These are phyloP conservation scores for Beauveria medogensis DNA, from an alignment of 2,329 filamentous ascomycete species.

Conservation along the genomic window DNA sequence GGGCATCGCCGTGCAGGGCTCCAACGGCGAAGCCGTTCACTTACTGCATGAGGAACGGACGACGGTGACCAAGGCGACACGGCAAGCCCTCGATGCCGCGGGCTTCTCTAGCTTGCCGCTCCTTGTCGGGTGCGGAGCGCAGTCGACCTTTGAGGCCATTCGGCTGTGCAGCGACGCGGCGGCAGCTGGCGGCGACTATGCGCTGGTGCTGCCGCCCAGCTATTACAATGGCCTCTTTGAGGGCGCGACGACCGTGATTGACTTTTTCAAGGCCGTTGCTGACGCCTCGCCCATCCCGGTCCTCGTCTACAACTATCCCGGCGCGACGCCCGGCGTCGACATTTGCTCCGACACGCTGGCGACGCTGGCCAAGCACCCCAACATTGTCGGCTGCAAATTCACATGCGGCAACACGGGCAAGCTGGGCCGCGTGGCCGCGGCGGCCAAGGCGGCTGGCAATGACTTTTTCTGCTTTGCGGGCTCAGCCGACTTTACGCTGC, in stretches of 20 bases:
- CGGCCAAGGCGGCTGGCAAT: constrained; percentile 35
- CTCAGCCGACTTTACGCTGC: constrained; percentile 64
- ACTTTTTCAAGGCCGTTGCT: constrained; percentile 60
- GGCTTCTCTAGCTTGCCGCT: constrained; percentile 60
- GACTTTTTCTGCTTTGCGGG: constrained; percentile 64
- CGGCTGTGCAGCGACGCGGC: constrained; percentile 61
- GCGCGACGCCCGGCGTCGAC: constrained; percentile 56
- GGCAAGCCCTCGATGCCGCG: constrained; percentile 56
- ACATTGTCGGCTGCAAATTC: constrained; percentile 61
- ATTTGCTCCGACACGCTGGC: constrained; percentile 55
- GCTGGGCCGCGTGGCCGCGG: constrained; percentile 54
- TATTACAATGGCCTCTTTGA: constrained; percentile 66
- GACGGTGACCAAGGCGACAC: constrained; percentile 60
- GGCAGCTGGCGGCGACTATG: constrained; percentile 64
- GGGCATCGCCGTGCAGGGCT: constrained; percentile 69
- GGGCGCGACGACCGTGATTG: constrained; percentile 43
- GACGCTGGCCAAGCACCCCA: constrained; percentile 50
- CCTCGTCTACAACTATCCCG: constrained; percentile 63
- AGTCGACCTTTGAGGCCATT: constrained; percentile 67
- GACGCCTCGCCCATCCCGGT: constrained; percentile 54
- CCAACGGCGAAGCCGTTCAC: constrained; percentile 77
- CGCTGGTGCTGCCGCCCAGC: constrained; percentile 65
- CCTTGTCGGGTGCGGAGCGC: constrained; percentile 67
- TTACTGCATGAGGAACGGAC: constrained; percentile 63
- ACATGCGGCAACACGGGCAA: constrained; percentile 66